These are phyloP conservation scores for Xylaria sp. DNA, from an alignment of 495 filamentous ascomycete species.

Conservation along the genomic window DNA sequence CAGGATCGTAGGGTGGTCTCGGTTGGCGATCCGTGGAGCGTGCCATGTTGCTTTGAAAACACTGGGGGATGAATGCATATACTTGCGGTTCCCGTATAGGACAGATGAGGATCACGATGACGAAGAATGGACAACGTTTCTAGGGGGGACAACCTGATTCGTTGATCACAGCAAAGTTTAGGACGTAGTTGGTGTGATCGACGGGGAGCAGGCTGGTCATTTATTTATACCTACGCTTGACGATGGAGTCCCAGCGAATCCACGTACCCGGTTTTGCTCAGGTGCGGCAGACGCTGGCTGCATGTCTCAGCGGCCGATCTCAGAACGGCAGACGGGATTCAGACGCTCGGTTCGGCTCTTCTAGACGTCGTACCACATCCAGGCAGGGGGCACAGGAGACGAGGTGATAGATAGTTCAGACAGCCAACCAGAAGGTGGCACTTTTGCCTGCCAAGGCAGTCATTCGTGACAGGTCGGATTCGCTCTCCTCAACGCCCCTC, in stretches of 20 bases:
- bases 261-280: conserved; percentile 23
- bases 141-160: background rate
- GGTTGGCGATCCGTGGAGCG: conserved; percentile 39
- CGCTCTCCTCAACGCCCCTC: background rate
- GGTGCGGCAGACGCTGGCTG: conserved; percentile 24
- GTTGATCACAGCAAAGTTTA: background rate
- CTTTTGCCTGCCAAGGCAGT: background rate
- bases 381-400: conserved; percentile 11
- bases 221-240: conserved; percentile 25
- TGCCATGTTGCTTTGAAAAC: conserved; percentile 30
- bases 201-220: conserved; percentile 3
- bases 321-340: conserved; percentile 18
- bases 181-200: conserved; percentile 7
- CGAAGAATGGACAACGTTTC: background rate
- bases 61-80: background rate
- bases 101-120: background rate
- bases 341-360: conserved; percentile 27
- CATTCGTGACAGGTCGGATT: conserved; percentile 22
- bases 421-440: conserved; percentile 5
- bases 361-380: conserved; percentile 15
- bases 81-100: background rate
- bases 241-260: conserved; percentile 9
- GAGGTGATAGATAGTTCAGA: conserved; percentile 17
- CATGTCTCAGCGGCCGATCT: conserved; percentile 21
- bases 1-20: conserved; percentile 42